Conservation (phyloP, 371 early-diverging fungal genomes). For the Mycotypha africana region DNA sequence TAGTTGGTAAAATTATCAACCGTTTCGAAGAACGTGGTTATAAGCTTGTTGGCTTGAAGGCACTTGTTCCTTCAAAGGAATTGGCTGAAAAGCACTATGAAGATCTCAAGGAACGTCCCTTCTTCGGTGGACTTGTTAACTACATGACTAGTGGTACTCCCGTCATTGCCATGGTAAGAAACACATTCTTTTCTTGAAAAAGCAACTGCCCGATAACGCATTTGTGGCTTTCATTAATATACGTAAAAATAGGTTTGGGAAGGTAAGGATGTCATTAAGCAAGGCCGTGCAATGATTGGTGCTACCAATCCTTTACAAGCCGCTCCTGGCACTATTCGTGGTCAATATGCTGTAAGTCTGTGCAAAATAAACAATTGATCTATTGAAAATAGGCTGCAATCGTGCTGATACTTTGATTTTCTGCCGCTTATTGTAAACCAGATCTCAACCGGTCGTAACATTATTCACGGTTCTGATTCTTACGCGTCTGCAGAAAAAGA, state of each 20-base stretch:
- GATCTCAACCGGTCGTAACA: slow-evolving; percentile 75
- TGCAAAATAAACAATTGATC: slow-evolving; percentile 9
- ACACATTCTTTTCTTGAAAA: neutral
- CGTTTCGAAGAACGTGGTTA: slow-evolving; percentile 80
- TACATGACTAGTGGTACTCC: slow-evolving; percentile 67
- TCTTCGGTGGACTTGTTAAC: slow-evolving; percentile 82
- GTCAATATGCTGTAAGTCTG: slow-evolving; percentile 66
- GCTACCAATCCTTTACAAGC: slow-evolving; percentile 79
- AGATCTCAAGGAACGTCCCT: slow-evolving; percentile 78
- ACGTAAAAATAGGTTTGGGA: slow-evolving; percentile 55
- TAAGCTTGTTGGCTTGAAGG: slow-evolving; percentile 57
- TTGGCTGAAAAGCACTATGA: slow-evolving; percentile 87
- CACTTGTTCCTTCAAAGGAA: slow-evolving; percentile 55
- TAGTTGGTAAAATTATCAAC: slow-evolving; percentile 80
- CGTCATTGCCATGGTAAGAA: slow-evolving; percentile 61
- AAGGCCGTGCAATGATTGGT: slow-evolving; percentile 88
- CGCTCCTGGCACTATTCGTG: slow-evolving; percentile 92
- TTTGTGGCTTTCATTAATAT: too few species aligned
- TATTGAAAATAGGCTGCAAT: neutral
- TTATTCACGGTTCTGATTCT: slow-evolving; percentile 93
- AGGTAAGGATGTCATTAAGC: slow-evolving; percentile 88
- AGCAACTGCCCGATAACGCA: too few species aligned
- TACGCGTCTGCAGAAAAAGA: slow-evolving; percentile 91
- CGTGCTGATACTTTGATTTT: too few species aligned
- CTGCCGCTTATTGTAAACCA: too few species aligned